These are phyloP conservation scores for Pseudogymnoascus sp. DNA, from an alignment of 2,329 filamentous ascomycete species.

Conservation along the genomic window DNA sequence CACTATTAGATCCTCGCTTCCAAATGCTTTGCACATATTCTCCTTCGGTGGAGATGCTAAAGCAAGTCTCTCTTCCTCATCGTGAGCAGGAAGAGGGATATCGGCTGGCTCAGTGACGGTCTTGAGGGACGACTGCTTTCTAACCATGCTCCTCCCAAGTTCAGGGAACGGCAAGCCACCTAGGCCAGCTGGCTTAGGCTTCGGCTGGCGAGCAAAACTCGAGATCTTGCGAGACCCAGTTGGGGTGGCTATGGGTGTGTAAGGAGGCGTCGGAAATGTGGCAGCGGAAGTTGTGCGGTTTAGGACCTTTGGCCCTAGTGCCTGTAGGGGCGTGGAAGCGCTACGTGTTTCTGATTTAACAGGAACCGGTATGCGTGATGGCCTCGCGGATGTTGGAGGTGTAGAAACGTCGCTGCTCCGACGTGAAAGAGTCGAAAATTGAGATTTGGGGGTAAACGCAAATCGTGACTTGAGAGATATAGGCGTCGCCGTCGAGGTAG, in stretches of 20 bases:
- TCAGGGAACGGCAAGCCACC: conserved; percentile 22
- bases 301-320: conserved; percentile 22
- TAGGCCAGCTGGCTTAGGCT: conserved; percentile 13
- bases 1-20: conserved; percentile 44
- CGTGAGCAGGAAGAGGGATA: conserved; percentile 25
- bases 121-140: conserved; percentile 9
- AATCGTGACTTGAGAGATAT: neutral
- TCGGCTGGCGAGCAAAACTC: neutral
- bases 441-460: neutral
- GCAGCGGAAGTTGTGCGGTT: conserved; percentile 15
- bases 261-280: conserved; percentile 20
- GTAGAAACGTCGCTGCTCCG: conserved; percentile 2
- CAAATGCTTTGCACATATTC: conserved; percentile 17
- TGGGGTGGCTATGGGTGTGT: conserved; percentile 15
- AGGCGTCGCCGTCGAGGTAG: neutral
- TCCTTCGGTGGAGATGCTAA: conserved; percentile 17
- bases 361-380: conserved; percentile 24
- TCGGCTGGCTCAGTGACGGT: conserved; percentile 30
- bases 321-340: conserved; percentile 25
- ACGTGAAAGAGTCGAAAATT: conserved; percentile 13
- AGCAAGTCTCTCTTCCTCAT: conserved; percentile 19
- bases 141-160: conserved; percentile 10
- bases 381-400: conserved; percentile 18
- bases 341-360: conserved; percentile 19
- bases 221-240: neutral